Evolutionary conservation across 2,329 filamentous ascomycete genomes (phyloP), one percentile per base, ranked within the genome.

Genomic region (Clonostachys rhizophaga): DNA sequence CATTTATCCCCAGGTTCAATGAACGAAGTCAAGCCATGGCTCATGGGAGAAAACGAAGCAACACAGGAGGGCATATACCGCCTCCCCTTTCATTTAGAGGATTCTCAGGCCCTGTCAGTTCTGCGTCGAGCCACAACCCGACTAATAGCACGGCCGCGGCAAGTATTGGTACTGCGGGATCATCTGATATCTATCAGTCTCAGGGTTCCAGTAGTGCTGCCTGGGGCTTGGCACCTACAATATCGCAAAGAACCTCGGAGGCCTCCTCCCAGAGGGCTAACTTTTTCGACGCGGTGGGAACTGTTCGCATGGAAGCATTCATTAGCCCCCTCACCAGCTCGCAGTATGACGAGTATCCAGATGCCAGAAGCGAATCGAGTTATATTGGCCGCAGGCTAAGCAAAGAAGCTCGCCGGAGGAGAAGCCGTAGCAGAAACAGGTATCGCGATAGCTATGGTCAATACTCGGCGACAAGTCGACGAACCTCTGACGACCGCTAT

Each of bases 301-400:
- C 91, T 3, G 83, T 97, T 42, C 83, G 94, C 30, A 97, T 99
- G 92, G 92, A 97, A 65, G 94, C 94, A 0, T 99, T 97, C 64
- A 95, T 99, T 55, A 83, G 75, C 55, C 82, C 82, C 1, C 63
- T 84, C 11, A 71, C 78, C 2, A 71, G 74, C 50, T 69, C 69
- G 3, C 68, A 69, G 30, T 68, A 74, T 45, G 67, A 70, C 12
- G 74, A 77, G 12, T 64, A 69, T 40, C 67, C 71, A 0, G 70
- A 75, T 46, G 76, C 79, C 52, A 63, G 69, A 18, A 76, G 79
- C 20, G 76, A 81, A 51, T 67, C 71, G 50, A 66, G 69, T 44
- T 69, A 72, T 42, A 62, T 68, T 6, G 68, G 70, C 5, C 69
- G 79, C 10, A 65, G 77, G 48, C 68, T 78, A 35, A 83, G 76